A percentile compares a stretch with the other conserved stretches of the same genome.
Evolutionary conservation across 495 filamentous ascomycete genomes (phyloP).

Genomic region (Daldinia decipiens): DNA sequence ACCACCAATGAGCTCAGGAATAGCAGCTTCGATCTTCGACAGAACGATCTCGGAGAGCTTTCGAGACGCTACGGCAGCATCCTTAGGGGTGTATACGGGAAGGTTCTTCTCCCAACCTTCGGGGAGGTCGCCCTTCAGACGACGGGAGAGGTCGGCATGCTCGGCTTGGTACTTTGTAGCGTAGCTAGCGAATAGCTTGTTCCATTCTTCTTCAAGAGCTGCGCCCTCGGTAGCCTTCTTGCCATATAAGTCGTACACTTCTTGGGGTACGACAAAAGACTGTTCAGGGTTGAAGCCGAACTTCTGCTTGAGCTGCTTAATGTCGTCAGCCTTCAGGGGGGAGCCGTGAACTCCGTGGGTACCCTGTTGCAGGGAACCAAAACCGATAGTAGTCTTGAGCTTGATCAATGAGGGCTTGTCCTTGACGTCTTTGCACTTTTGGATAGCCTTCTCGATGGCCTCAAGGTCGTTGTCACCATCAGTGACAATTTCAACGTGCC

Average conservation of each 20-base stretch:
- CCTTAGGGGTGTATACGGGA: conserved; percentile 88
- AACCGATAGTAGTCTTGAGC: conserved; percentile 97
- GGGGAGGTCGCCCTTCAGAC: conserved; percentile 84
- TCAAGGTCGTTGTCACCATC: conserved; percentile 92
- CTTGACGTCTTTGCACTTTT: conserved; percentile 83
- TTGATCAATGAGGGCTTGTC: conserved; percentile 98
- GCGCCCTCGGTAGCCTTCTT: conserved; percentile 85
- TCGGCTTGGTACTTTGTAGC: conserved; percentile 76
- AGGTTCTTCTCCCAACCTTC: conserved; percentile 97
- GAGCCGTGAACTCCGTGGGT: conserved; percentile 96
- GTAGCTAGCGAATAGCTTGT: conserved; percentile 91
- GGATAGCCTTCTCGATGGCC: conserved; percentile 88
- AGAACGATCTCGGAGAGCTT: conserved; percentile 96
- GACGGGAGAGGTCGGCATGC: conserved; percentile 81
- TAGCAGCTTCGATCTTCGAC: conserved; percentile 80
- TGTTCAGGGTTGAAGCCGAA: conserved; percentile 97
- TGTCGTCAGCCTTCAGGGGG: conserved; percentile 92
- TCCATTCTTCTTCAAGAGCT: conserved; percentile 94
- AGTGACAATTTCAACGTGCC: conserved; percentile 87
- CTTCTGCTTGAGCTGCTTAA: conserved; percentile 86
- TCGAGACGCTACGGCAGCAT: conserved; percentile 86
- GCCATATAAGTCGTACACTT: conserved; percentile 92
- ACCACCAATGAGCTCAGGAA: conserved; percentile 94
- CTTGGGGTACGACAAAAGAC: conserved; percentile 91
- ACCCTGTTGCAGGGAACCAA: conserved; percentile 91